Percentiles rank a stretch among this genome's conserved stretches.
Evolutionary conservation across 2,329 filamentous ascomycete species (phyloP).

Genomic region (Diplodia scrobiculata): DNA sequence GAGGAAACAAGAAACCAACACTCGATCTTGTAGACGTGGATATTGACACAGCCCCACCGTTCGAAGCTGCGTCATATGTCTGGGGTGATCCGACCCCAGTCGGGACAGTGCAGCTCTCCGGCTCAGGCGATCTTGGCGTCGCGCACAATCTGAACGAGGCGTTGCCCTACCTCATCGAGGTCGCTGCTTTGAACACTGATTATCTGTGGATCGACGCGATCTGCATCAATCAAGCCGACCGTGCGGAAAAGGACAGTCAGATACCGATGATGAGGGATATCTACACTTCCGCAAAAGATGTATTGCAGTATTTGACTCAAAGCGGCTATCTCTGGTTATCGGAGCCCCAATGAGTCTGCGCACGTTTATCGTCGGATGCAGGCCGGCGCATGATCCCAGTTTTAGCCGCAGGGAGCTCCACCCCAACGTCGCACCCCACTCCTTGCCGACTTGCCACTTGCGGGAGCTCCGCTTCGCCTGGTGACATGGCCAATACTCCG

Average conservation of each 20-base stretch:
- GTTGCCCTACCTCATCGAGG: neutral
- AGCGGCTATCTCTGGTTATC: neutral
- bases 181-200: neutral
- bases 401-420: slow-evolving; percentile 1
- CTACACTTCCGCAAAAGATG: too few relatives aligned
- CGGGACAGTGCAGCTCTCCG: neutral
- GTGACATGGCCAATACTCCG: too few relatives aligned
- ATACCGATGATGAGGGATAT: too few relatives aligned
- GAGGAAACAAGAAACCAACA: neutral
- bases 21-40: neutral
- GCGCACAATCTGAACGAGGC: neutral
- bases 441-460: neutral
- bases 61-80: neutral
- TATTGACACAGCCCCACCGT: neutral
- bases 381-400: neutral
- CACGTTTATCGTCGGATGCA: neutral
- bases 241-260: too few relatives aligned
- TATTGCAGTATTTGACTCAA: neutral
- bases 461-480: slow-evolving; percentile 8
- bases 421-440: neutral
- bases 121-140: neutral
- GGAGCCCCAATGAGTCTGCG: neutral
- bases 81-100: neutral
- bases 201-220: neutral
- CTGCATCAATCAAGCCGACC: too few relatives aligned